Percentiles rank a stretch among this genome's conserved stretches.
These are phyloP conservation scores for Sextonia rubra DNA, from an alignment of 164 flowering plant species.

Conservation along the genomic window DNA sequence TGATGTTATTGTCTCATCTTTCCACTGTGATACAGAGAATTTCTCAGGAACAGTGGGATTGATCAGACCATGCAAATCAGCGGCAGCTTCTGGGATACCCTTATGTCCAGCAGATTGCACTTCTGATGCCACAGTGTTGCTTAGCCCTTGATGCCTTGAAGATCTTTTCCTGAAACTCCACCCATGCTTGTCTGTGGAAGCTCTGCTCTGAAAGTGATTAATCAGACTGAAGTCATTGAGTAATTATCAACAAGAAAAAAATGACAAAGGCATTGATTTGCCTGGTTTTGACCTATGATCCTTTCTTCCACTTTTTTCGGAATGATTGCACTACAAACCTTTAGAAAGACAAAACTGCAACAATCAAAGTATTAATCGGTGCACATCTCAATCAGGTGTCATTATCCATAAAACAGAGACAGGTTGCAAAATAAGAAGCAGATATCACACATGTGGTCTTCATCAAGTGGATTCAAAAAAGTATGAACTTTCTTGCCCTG, in stretches of 20 bases:
- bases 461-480: too few species aligned
- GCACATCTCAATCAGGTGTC: too few species aligned
- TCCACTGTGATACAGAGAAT: slow-evolving; percentile 27
- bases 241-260: not conserved
- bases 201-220: slow-evolving; percentile 39
- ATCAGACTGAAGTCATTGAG: not conserved
- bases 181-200: slow-evolving; percentile 58
- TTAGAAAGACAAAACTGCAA: too few species aligned
- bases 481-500: too few species aligned
- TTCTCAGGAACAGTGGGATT: slow-evolving; percentile 42
- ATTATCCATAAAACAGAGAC: too few species aligned
- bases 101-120: slow-evolving; percentile 38
- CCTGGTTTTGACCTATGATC: not conserved
- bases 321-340: too few species aligned
- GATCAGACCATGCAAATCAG: slow-evolving; percentile 29
- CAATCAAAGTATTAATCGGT: too few species aligned
- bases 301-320: too few species aligned
- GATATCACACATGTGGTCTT: too few species aligned
- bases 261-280: not conserved
- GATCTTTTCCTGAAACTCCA: slow-evolving; percentile 97
- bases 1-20: slow-evolving; percentile 38
- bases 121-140: slow-evolving; percentile 60
- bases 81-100: slow-evolving; percentile 45
- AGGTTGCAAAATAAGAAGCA: too few species aligned
- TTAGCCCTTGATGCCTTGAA: slow-evolving; percentile 72